A percentile compares a stretch with the other conserved stretches of the same genome.
These are phyloP conservation scores for Mycena citricolor DNA, from an alignment of 1,284 basidiomycete genomes.

Conservation along the genomic window DNA sequence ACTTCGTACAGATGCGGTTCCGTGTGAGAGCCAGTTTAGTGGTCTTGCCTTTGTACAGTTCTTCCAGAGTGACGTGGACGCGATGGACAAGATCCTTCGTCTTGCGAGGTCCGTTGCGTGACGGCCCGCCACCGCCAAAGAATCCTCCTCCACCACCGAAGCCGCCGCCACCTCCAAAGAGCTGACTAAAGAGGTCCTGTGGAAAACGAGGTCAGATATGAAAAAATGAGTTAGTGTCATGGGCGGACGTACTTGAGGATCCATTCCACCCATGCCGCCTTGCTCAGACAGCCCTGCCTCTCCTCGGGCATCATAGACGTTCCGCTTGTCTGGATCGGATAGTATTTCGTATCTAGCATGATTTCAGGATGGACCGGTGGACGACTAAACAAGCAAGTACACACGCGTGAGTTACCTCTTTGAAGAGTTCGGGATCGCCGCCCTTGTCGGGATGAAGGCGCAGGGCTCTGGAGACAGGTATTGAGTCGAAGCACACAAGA, in stretches of 20 bases:
- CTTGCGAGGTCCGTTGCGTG: conserved; percentile 84
- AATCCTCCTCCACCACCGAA: conserved; percentile 55
- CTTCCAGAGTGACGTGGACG: conserved; percentile 93
- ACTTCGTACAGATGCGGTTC: conserved; percentile 91
- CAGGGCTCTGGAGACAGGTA: conserved; percentile 66
- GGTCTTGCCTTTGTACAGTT: conserved; percentile 98
- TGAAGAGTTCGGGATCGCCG: conserved; percentile 96
- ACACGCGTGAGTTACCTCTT: conserved; percentile 95
- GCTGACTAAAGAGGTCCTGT: conserved; percentile 95
- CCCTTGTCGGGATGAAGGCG: conserved; percentile 95
- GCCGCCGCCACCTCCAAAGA: conserved; percentile 52
- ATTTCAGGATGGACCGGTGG: conserved; percentile 8
- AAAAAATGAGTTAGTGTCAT: conserved; percentile 26
- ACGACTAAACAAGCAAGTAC: conserved; percentile 31
- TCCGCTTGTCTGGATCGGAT: conserved; percentile 85
- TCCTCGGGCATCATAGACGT: conserved; percentile 88
- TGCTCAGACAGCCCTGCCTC: conserved; percentile 89
- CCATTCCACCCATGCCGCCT: conserved; percentile 94
- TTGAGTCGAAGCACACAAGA: conserved; percentile 24
- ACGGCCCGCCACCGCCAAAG: conserved; percentile 53
- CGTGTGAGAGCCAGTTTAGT: conserved; percentile 97
- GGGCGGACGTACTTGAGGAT: conserved; percentile 71
- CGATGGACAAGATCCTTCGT: conserved; percentile 99
- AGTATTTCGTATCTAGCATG: conserved; percentile 84
- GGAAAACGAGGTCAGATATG: conserved; percentile 7